Percentiles rank a stretch among this genome's conserved stretches.
These are phyloP conservation scores for Blastobotrys indianensis DNA, from an alignment of 1,139 yeast genomes.

Conservation along the genomic window DNA sequence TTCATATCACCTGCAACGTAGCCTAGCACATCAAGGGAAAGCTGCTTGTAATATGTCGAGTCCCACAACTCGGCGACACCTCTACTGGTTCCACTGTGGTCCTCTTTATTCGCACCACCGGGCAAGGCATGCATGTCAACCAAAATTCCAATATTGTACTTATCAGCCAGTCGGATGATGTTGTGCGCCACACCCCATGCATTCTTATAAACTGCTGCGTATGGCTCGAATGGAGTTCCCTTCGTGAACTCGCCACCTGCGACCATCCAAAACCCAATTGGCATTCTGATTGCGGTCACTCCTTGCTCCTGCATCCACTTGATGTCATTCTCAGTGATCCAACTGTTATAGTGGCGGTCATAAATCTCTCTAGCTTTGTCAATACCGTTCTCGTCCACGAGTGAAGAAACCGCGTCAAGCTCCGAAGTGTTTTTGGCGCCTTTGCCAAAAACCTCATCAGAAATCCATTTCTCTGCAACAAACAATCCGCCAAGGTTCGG, in stretches of 20 bases:
- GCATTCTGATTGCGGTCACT: slow-evolving; percentile 74
- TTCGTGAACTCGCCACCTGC: slow-evolving; percentile 53
- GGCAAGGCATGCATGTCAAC: slow-evolving; percentile 89
- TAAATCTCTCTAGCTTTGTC: slow-evolving; percentile 51
- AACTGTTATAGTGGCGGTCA: slow-evolving; percentile 66
- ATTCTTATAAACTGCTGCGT: slow-evolving; percentile 51
- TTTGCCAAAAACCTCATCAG: slow-evolving; percentile 42
- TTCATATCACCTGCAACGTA: slow-evolving; percentile 59
- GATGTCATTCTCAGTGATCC: slow-evolving; percentile 70
- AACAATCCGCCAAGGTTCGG: slow-evolving; percentile 84
- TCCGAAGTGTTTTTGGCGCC: slow-evolving; percentile 54
- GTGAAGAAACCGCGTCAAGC: slow-evolving; percentile 58
- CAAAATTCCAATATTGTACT: slow-evolving; percentile 60
- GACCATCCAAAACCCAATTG: slow-evolving; percentile 88
- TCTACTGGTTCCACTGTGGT: slow-evolving; percentile 70
- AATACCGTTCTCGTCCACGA: slow-evolving; percentile 44
- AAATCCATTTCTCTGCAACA: slow-evolving; percentile 61
- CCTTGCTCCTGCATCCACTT: slow-evolving; percentile 59
- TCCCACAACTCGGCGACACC: slow-evolving; percentile 62
- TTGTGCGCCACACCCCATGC: slow-evolving; percentile 63
- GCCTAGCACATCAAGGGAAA: slow-evolving; percentile 48
- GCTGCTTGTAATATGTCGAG: slow-evolving; percentile 39
- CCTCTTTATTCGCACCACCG: slow-evolving; percentile 82
- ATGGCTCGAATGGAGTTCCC: slow-evolving; percentile 56
- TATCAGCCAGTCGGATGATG: slow-evolving; percentile 50